Percentiles rank a stretch among this genome's conserved stretches.
Conservation (phyloP, 2,329 filamentous ascomycete species). For the Capronia americana region DNA sequence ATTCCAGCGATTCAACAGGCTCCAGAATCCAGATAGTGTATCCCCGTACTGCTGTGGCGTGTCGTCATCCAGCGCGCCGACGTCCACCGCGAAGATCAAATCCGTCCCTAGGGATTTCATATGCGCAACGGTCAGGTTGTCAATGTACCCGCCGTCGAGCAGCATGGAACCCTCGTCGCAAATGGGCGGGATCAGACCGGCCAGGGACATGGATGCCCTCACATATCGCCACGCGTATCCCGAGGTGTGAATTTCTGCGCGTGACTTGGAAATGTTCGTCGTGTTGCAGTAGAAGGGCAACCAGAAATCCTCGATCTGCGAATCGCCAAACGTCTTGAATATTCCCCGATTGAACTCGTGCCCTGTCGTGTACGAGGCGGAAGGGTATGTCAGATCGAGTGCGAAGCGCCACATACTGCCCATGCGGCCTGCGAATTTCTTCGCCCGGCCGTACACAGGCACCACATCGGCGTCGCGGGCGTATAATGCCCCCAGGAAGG, state of each 20-base stretch:
- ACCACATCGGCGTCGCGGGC: constrained; percentile 96
- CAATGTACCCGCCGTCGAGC: constrained; percentile 93
- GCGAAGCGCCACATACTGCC: constrained; percentile 99
- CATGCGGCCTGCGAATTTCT: constrained; percentile 99
- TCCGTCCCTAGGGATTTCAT: constrained; percentile 96
- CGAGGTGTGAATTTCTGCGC: constrained; percentile 90
- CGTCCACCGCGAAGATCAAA: constrained; percentile 93
- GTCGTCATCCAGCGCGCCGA: constrained; percentile 89
- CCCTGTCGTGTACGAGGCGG: constrained; percentile 94
- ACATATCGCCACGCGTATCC: constrained; percentile 99
- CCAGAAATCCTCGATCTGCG: constrained; percentile 99
- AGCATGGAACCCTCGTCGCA: constrained; percentile 98
- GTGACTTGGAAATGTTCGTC: constrained; percentile 95
- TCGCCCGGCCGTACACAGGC: constrained; percentile 93
- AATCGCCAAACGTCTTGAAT: constrained; percentile 96
- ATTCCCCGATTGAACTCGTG: constrained; percentile 99
- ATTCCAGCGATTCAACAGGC: constrained; percentile 94
- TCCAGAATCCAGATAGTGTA: constrained; percentile 93
- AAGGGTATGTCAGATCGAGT: constrained; percentile 92
- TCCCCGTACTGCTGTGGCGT: constrained; percentile 93
- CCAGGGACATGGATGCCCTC: constrained; percentile 93
- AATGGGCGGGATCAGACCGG: constrained; percentile 87
- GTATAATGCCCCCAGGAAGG: constrained; percentile 94
- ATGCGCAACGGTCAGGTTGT: constrained; percentile 94
- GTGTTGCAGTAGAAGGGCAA: constrained; percentile 99